These are phyloP conservation scores for Paracoccidioides lutzii DNA, from an alignment of 2,329 filamentous ascomycete species.

Conservation along the genomic window DNA sequence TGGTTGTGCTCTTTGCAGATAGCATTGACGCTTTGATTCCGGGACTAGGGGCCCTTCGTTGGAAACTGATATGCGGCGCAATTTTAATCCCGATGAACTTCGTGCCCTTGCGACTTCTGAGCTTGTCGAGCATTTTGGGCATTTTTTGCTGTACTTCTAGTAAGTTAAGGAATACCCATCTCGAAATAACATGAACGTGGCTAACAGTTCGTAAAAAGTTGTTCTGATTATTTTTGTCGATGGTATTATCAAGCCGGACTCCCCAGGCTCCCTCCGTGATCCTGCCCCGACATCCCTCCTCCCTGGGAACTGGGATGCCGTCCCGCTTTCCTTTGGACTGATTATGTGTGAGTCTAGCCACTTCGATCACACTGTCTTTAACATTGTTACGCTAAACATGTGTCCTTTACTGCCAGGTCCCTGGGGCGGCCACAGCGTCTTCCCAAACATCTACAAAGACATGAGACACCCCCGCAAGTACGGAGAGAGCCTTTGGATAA, in stretches of 20 bases:
- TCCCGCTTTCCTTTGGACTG: slow-evolving; percentile 79
- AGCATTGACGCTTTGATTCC: slow-evolving; percentile 70
- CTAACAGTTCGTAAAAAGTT: slow-evolving; percentile 39
- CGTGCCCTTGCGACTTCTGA: slow-evolving; percentile 67
- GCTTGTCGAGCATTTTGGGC: slow-evolving; percentile 84
- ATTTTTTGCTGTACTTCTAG: slow-evolving; percentile 81
- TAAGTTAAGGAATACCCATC: slow-evolving; percentile 37
- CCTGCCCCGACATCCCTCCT: slow-evolving; percentile 71
- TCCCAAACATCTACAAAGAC: slow-evolving; percentile 72
- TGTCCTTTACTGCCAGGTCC: slow-evolving; percentile 31
- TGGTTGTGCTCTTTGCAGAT: slow-evolving; percentile 88
- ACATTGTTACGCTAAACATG: background rate
- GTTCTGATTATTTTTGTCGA: slow-evolving; percentile 73
- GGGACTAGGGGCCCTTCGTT: slow-evolving; percentile 52
- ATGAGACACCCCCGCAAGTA: slow-evolving; percentile 79
- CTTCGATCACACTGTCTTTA: background rate
- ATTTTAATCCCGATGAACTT: slow-evolving; percentile 74
- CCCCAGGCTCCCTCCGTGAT: slow-evolving; percentile 70
- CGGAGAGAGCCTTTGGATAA: slow-evolving; percentile 57
- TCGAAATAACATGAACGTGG: background rate
- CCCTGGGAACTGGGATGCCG: slow-evolving; percentile 70
- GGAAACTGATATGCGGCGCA: slow-evolving; percentile 75
- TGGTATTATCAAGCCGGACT: slow-evolving; percentile 66
- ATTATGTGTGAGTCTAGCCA: slow-evolving; percentile 52
- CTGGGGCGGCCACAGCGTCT: slow-evolving; percentile 60